Percentiles rank a stretch among this genome's conserved stretches.
phyloP scores from a whole-genome alignment of 2,329 filamentous ascomycete species.

The Cadophora sp. region DNA sequence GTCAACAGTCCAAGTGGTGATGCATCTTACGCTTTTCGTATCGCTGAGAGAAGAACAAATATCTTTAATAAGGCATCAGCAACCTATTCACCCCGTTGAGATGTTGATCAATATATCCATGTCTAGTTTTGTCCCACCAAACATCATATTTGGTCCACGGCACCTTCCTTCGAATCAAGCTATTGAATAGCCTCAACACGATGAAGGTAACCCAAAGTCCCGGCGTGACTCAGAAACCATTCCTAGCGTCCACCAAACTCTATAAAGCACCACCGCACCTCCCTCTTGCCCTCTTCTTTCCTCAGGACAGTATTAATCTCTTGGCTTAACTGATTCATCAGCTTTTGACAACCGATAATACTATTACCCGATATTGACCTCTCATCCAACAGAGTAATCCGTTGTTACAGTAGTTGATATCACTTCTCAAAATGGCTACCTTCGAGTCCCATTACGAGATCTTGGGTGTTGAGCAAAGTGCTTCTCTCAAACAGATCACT shows the following conservation, averaged over 20 bases:
- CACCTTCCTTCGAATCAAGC: background rate
- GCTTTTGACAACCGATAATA: slow-evolving; percentile 1
- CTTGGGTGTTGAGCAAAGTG: slow-evolving; percentile 1
- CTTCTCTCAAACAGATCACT: background rate
- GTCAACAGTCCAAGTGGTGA: background rate
- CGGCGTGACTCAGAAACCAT: background rate
- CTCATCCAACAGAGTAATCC: slow-evolving; percentile 1
- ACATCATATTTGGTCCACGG: background rate
- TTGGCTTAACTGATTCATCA: slow-evolving; percentile 6
- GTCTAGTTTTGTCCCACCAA: background rate
- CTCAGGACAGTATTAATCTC: background rate
- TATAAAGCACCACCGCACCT: background rate
- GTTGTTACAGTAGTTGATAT: slow-evolving; percentile 2
- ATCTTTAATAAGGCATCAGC: no score
- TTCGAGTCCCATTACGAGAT: slow-evolving; percentile 8
- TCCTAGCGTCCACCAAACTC: background rate
- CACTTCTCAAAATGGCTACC: slow-evolving; percentile 4
- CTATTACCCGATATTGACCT: slow-evolving; percentile 2
- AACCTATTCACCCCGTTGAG: no score
- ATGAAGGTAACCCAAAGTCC: background rate
- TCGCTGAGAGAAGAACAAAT: background rate
- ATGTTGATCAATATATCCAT: background rate
- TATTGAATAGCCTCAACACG: background rate
- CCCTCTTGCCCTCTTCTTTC: background rate
- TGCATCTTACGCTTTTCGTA: background rate